A percentile compares a stretch with the other conserved stretches of the same genome.
Evolutionary conservation across 371 early-diverging fungal species (phyloP).

Genomic region (Mucor ambiguus): DNA sequence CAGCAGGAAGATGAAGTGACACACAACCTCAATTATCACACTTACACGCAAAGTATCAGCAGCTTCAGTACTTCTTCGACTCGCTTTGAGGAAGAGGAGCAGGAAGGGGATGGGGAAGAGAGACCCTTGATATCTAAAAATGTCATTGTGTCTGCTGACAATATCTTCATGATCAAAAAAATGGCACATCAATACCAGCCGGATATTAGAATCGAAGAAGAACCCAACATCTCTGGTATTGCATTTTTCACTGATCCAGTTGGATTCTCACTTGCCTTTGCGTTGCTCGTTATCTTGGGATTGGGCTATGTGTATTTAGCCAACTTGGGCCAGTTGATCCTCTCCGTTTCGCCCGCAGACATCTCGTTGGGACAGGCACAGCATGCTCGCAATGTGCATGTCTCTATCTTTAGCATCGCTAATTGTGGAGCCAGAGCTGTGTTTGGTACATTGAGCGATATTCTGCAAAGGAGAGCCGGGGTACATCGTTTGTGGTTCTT

Average conservation of each 20-base stretch:
- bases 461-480: conserved; percentile 37
- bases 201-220: conserved; percentile 1
- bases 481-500: conserved; percentile 50
- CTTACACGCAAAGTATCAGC: conserved; percentile 19
- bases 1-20: conserved; percentile 6
- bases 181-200: background rate
- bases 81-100: conserved; percentile 13
- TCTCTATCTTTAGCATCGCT: conserved; percentile 46
- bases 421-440: conserved; percentile 50
- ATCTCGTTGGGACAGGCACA: conserved; percentile 15
- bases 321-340: conserved; percentile 39
- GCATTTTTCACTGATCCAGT: conserved; percentile 36
- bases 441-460: conserved; percentile 46
- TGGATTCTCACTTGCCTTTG: conserved; percentile 35
- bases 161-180: conserved; percentile 5
- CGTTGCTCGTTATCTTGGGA: conserved; percentile 40
- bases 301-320: conserved; percentile 52
- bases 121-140: conserved; percentile 17
- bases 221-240: conserved; percentile 22
- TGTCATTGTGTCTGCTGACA: conserved; percentile 10
- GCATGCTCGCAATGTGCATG: conserved; percentile 47
- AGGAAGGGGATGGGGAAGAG: background rate
- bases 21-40: conserved; percentile 1
- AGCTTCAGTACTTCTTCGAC: conserved; percentile 28
- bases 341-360: conserved; percentile 26